Conservation (phyloP, 139 green algal genomes). For the Tetratostichococcus sp. region DNA sequence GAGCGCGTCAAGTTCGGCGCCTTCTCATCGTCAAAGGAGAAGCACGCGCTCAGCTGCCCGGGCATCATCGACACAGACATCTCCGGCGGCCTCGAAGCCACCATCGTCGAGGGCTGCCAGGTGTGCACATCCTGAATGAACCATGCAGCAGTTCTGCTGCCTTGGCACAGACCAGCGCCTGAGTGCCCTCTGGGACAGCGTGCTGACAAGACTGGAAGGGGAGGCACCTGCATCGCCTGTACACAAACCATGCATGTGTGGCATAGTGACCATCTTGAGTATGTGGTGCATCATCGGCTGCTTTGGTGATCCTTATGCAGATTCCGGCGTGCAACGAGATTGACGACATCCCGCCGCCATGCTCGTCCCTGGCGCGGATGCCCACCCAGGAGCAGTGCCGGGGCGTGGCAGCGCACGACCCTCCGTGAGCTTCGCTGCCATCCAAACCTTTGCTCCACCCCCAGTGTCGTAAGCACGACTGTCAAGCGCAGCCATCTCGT, state of each 20-base stretch:
- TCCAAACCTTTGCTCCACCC: too few species aligned
- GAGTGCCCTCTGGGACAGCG: too few species aligned
- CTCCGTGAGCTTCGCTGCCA: conserved; percentile 5
- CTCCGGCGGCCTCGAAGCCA: conserved; percentile 24
- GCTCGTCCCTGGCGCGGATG: conserved; percentile 7
- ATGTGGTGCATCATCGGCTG: too few species aligned
- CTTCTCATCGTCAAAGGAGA: conserved; percentile 11
- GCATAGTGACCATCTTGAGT: too few species aligned
- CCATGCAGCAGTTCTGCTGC: too few species aligned
- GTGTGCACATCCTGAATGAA: too few species aligned
- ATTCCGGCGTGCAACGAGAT: conserved; percentile 16
- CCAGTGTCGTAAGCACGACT: too few species aligned
- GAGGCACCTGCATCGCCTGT: too few species aligned
- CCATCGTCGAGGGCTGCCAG: neutral
- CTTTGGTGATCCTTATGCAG: neutral
- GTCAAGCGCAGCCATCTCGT: too few species aligned
- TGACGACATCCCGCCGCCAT: conserved; percentile 12
- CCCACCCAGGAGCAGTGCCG: neutral
- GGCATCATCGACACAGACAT: conserved; percentile 42
- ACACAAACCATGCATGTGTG: too few species aligned
- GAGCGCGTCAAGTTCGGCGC: conserved; percentile 30
- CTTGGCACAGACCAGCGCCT: too few species aligned
- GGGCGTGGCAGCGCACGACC: neutral
- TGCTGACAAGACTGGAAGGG: too few species aligned
- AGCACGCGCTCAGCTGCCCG: conserved; percentile 7